Evolutionary conservation across 2,329 filamentous ascomycete genomes (phyloP), one percentile per base, ranked within the genome.

Genomic region (Curvularia lunata): DNA sequence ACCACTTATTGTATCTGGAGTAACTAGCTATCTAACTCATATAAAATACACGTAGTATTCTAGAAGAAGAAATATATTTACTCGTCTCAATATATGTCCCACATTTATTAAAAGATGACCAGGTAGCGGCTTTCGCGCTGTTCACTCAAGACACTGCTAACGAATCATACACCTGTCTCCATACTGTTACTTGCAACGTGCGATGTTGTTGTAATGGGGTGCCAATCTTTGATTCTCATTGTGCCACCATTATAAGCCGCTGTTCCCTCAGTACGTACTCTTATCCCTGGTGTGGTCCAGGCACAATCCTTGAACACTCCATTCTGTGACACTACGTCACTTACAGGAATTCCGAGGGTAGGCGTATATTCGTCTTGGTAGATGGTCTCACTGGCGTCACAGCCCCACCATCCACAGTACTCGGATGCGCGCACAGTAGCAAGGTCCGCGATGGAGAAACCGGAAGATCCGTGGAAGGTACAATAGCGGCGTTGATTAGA

Each of bases 401-500:
- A 45, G n/a, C 42, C 23, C 42, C 42, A 28, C 13, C 16, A 45
- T 30, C 42, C 42, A 5, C 42, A 45, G n/a, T 45, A 45, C 42
- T 45, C 42, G 4, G 42, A 45, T 19, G 42, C 42, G 25, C 42
- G 42, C 42, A 45, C 42, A n/a, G 25, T 45, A 45, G 42, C 42
- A 28, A 45, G 42, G 42, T 45, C 42, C 28, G 42, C 25, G 3
- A 45, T 9, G 9, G 25, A 45, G 25, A 45, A 45, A 28, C 42
- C 23, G 13, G 42, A 25, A 18, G 42, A 45, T n/a, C 23, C 25
- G 25, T 45, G 42, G 25, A 45, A 45, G 2, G 23, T 45, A 12
- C 42, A 45, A 10, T 28, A 45, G 12, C 42, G 42, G 23, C 42
- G 23, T 28, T 28, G 23, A 12, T 16, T 16, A 4, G 25, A 28